Evolutionary conservation across 2,329 filamentous ascomycete genomes (phyloP).

Genomic region (Herpotrichia juniperi): DNA sequence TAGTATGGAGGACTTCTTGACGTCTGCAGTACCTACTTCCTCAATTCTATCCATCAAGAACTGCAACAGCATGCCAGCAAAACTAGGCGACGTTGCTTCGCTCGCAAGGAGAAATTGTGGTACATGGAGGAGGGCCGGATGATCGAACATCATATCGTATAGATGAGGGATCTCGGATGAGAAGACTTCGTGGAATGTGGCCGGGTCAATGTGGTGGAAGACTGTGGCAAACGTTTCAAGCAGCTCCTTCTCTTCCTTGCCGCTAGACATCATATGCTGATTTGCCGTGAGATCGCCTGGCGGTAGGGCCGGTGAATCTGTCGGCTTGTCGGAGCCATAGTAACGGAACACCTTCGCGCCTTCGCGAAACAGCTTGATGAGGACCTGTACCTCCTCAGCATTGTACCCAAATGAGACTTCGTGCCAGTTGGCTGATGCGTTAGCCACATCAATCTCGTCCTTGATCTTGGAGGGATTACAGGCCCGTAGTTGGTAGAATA

Average conservation of each 20-base stretch:
- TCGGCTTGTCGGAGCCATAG: slow-evolving; percentile 85
- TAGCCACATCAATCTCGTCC: slow-evolving; percentile 72
- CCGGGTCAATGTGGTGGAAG: slow-evolving; percentile 97
- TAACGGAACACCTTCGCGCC: slow-evolving; percentile 96
- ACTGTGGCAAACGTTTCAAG: slow-evolving; percentile 97
- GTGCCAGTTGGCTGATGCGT: slow-evolving; percentile 87
- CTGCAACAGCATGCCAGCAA: slow-evolving; percentile 96
- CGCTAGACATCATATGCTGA: slow-evolving; percentile 91
- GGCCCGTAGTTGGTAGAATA: slow-evolving; percentile 90
- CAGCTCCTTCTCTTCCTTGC: slow-evolving; percentile 95
- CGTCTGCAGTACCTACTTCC: slow-evolving; percentile 89
- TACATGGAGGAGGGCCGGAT: slow-evolving; percentile 90
- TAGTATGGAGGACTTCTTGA: slow-evolving; percentile 90
- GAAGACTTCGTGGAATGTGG: slow-evolving; percentile 98
- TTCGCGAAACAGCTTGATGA: slow-evolving; percentile 96
- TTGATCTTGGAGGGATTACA: slow-evolving; percentile 73
- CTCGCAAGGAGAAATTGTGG: slow-evolving; percentile 99
- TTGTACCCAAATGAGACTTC: slow-evolving; percentile 97
- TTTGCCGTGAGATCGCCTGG: slow-evolving; percentile 93
- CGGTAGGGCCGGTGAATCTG: slow-evolving; percentile 76
- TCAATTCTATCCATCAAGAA: slow-evolving; percentile 97
- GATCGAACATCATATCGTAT: slow-evolving; percentile 97
- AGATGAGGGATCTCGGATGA: slow-evolving; percentile 95
- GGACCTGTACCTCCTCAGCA: slow-evolving; percentile 93
- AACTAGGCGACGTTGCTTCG: slow-evolving; percentile 95